These are phyloP conservation scores for Chaetomium sp. DNA, from an alignment of 2,329 filamentous ascomycete species.

Conservation along the genomic window DNA sequence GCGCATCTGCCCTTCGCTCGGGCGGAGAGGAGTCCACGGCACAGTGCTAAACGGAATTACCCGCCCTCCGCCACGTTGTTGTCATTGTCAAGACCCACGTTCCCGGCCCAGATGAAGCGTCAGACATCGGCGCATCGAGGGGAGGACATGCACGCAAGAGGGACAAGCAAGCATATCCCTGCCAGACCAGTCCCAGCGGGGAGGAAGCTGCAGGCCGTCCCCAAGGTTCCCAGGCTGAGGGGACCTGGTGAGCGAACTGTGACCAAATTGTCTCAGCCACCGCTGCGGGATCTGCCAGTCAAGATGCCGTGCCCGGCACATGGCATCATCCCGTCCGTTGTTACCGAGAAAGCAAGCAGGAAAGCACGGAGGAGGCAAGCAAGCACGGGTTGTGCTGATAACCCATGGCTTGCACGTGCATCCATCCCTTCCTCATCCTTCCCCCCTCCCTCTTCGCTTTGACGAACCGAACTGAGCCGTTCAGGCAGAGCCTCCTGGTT, in stretches of 20 bases:
- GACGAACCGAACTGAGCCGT: neutral
- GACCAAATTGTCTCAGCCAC: constrained; percentile 9
- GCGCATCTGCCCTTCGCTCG: neutral
- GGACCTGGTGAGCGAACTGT: constrained; percentile 5
- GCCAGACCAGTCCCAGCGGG: constrained; percentile 1
- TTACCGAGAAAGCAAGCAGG: neutral
- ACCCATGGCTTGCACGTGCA: neutral
- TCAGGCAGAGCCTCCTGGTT: neutral
- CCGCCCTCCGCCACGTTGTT: neutral
- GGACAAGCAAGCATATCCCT: neutral
- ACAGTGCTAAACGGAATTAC: neutral
- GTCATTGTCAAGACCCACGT: neutral
- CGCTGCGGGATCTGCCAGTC: neutral
- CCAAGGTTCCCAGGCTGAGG: constrained; percentile 3
- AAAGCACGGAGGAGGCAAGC: neutral
- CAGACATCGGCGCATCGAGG: neutral
- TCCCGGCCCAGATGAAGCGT: neutral
- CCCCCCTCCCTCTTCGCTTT: neutral
- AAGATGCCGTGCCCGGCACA: constrained; percentile 6
- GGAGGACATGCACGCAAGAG: neutral
- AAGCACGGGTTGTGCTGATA: neutral
- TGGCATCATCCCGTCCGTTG: constrained; percentile 8
- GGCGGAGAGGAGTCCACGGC: neutral
- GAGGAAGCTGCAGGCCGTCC: constrained; percentile 4
- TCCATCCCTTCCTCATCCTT: neutral